Evolutionary conservation across 2,329 filamentous ascomycete species (phyloP).

Genomic region (Cryphonectria nitschkei): DNA sequence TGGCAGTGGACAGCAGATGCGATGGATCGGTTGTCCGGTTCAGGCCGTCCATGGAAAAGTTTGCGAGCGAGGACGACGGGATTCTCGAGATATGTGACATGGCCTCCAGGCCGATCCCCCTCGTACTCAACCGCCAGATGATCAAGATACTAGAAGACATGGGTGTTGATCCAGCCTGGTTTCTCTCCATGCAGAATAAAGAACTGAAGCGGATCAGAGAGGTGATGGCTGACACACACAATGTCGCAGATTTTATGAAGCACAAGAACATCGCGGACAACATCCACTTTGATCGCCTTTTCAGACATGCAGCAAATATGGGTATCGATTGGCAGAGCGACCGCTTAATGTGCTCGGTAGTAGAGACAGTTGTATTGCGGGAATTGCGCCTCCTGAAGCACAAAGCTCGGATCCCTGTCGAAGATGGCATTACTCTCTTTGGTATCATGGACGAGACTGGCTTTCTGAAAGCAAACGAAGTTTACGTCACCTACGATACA

Average conservation of each 20-base stretch:
- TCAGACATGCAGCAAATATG: constrained; percentile 61
- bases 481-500: constrained; percentile 64
- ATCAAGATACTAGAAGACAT: constrained; percentile 89
- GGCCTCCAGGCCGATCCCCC: constrained; percentile 66
- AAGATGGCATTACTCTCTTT: constrained; percentile 74
- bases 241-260: constrained; percentile 69
- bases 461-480: constrained; percentile 65
- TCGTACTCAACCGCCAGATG: constrained; percentile 77
- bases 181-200: constrained; percentile 65
- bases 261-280: constrained; percentile 62
- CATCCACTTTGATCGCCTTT: constrained; percentile 64
- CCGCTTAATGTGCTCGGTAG: constrained; percentile 67
- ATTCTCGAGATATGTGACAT: constrained; percentile 75
- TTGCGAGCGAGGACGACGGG: constrained; percentile 55
- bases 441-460: constrained; percentile 84
- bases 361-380: constrained; percentile 72
- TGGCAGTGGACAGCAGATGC: constrained; percentile 68
- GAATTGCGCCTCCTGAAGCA: constrained; percentile 78
- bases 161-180: constrained; percentile 59
- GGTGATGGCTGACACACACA: constrained; percentile 60
- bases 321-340: constrained; percentile 70
- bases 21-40: constrained; percentile 62
- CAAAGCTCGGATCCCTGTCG: constrained; percentile 73
- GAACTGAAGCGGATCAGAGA: constrained; percentile 63
- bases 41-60: constrained; percentile 80